Base-by-base conservation (phyloP, 2,329 filamentous ascomycete genomes). In the Pyricularia sp. region DNA sequence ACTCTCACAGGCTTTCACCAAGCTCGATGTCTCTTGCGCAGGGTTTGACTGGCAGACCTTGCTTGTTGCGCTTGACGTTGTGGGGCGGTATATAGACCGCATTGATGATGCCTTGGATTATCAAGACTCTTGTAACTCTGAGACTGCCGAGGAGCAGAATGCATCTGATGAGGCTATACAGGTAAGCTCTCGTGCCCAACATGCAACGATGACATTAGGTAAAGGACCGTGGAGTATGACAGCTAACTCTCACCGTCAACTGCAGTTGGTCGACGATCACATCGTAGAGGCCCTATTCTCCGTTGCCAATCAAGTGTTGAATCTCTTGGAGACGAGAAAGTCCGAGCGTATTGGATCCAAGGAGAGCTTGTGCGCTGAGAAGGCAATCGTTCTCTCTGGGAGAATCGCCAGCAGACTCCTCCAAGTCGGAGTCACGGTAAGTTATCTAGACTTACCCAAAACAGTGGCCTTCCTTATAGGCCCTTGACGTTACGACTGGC, bases 1-100 rank as follows among this genome's bases (percentile, higher is more conserved):
- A 73, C 74, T 88, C 30, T 81, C 84, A 66, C 81, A 83, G 63
- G 75, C 86, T 11, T 86, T 87, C 66, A 80, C 77, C 12, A 81
- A 81, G 26, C 83, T 87, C 59, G 78, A 81, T 12, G 76, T 78
- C 12, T 75, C 77, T 2, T 78, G 79, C 3, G 74, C 78, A 0
- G 79, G 81, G 42, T 79, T 85, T 17, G 82, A 84, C 70, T 86
- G 85, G 82, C 74, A 76, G 14, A 78, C 85, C 25, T 73, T 88
- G 33, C 77, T 76, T 25, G 77, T 77, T 23, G 79, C 81, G 0
- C 70, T 88, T 4, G 80, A 82, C 7, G 84, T 80, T 4, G 68
- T 87, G 2, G 82, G 83, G 33, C 73, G 79, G 25, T 85, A 85
- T 69, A 68, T 87, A 31, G 75, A 74, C 3, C 78, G 78, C 25